Evolutionary conservation across 495 filamentous ascomycete species (phyloP).

Genomic region (Penicillium desertorum): DNA sequence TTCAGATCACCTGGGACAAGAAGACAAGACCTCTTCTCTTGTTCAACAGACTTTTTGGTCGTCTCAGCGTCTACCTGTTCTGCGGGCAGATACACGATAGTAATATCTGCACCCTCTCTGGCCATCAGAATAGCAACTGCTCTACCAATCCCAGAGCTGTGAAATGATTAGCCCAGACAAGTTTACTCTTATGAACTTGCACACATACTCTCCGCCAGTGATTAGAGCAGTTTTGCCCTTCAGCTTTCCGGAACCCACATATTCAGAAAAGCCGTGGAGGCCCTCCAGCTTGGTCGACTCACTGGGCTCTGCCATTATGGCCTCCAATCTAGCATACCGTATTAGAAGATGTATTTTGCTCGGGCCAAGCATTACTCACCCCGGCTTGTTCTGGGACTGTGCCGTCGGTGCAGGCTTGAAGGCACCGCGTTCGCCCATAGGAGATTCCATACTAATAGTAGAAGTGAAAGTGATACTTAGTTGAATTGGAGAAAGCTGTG

Average conservation of each 20-base stretch:
- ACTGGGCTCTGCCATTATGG: slow-evolving; percentile 22
- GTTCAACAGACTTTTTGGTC: slow-evolving; percentile 50
- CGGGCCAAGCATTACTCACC: background rate
- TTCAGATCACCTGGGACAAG: slow-evolving; percentile 51
- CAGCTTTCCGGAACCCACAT: slow-evolving; percentile 46
- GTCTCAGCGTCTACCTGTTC: slow-evolving; percentile 54
- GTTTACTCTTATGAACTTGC: background rate
- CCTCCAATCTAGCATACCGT: slow-evolving; percentile 20
- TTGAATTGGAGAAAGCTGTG: background rate
- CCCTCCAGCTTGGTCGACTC: slow-evolving; percentile 33
- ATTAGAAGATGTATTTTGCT: background rate
- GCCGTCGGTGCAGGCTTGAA: slow-evolving; percentile 25
- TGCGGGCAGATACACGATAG: slow-evolving; percentile 52
- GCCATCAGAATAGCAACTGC: slow-evolving; percentile 55
- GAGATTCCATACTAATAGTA: slow-evolving; percentile 21
- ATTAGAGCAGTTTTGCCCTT: slow-evolving; percentile 49
- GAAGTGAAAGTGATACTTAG: background rate
- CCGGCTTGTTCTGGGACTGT: slow-evolving; percentile 29
- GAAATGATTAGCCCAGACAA: background rate
- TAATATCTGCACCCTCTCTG: slow-evolving; percentile 52
- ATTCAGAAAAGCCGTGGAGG: slow-evolving; percentile 37
- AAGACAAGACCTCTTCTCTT: slow-evolving; percentile 44
- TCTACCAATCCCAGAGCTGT: slow-evolving; percentile 52
- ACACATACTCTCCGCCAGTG: slow-evolving; percentile 53
- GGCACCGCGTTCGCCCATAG: slow-evolving; percentile 23